Evolutionary conservation across 2,329 filamentous ascomycete genomes (phyloP).

Genomic region (Xylaria sp.): DNA sequence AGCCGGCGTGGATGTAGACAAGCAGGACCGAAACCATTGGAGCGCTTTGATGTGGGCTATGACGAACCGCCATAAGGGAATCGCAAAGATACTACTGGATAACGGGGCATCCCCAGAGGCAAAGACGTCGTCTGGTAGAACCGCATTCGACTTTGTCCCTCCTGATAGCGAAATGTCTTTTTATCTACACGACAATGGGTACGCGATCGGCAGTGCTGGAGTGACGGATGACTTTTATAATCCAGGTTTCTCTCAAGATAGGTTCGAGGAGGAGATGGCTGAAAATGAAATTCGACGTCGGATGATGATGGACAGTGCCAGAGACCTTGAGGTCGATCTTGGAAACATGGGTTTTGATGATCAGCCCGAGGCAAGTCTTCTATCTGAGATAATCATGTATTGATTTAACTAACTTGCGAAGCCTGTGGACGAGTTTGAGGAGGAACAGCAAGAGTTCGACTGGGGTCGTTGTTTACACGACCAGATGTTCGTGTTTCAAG

Average conservation of each 20-base stretch:
- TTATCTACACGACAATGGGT: conserved; percentile 94
- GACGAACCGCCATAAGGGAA: conserved; percentile 97
- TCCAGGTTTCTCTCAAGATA: conserved; percentile 89
- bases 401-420: conserved; percentile 51
- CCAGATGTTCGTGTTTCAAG: conserved; percentile 99
- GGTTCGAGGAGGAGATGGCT: conserved; percentile 96
- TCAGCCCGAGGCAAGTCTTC: conserved; percentile 79
- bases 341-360: conserved; percentile 97
- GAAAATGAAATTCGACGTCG: conserved; percentile 94
- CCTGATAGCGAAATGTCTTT: conserved; percentile 97
- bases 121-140: conserved; percentile 92
- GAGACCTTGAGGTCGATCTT: conserved; percentile 95
- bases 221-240: conserved; percentile 93
- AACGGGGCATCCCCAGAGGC: conserved; percentile 95
- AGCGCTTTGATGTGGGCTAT: conserved; percentile 99
- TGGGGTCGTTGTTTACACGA: conserved; percentile 96
- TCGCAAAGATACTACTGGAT: conserved; percentile 91
- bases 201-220: conserved; percentile 83
- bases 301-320: conserved; percentile 99
- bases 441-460: conserved; percentile 93
- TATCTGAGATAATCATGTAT: conserved; percentile 24
- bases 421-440: conserved; percentile 82
- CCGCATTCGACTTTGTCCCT: conserved; percentile 94
- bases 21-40: conserved; percentile 96
- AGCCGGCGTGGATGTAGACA: conserved; percentile 88